Base-by-base conservation (phyloP, 78 protist genomes). In the Planoprotostelium fungivorum region DNA sequence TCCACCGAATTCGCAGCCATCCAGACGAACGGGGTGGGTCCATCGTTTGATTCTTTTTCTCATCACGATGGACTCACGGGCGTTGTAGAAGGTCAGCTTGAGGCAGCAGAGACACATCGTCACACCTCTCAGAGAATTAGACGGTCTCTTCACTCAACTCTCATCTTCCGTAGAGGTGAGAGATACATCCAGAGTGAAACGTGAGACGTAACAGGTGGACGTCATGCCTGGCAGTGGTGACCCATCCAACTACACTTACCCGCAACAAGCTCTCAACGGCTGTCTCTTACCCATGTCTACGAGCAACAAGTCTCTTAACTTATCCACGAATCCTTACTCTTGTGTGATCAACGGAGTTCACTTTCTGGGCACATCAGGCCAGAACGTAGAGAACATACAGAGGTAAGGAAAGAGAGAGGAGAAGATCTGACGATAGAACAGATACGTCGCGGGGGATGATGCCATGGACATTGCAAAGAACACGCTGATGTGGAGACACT, bases 291-390 rank as follows among this genome's bases (percentile, higher is more conserved):
- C 94, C 84, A 85, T 89, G 63, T 34, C 89, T 35, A 63, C 51
- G 28, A 91, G 88, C 85, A 92, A 92, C 36, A 86, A 88, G 29
- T 90, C 89, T 86, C 63, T 36, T 29, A 88, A 90, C 0, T 85
- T 90, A 10, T 38, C 38, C 16, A 37, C 94, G 0, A 92, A 92
- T 86, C 94, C 94, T 28, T 92, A 92, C 84, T 88, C 87, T 73
- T 86, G 90, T 5, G 87, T 37, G 63, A 89, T 92, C 0, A 91
- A 92, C 37, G 94, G 94, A 34, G 85, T 39, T 1, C 38, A 84
- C 38, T 86, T 92, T 35, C 37, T 92, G 73, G 94, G 94, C 34
- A 86, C 94, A 85, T 63, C 89, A 38, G 94, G 94, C 51, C 94
- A 92, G 39, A 92, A 92, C 35, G 84, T 92, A 31, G 94, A 92